phyloP scores from a whole-genome alignment of 2,329 filamentous ascomycete genomes.

The Colletotrichum coccodes region DNA sequence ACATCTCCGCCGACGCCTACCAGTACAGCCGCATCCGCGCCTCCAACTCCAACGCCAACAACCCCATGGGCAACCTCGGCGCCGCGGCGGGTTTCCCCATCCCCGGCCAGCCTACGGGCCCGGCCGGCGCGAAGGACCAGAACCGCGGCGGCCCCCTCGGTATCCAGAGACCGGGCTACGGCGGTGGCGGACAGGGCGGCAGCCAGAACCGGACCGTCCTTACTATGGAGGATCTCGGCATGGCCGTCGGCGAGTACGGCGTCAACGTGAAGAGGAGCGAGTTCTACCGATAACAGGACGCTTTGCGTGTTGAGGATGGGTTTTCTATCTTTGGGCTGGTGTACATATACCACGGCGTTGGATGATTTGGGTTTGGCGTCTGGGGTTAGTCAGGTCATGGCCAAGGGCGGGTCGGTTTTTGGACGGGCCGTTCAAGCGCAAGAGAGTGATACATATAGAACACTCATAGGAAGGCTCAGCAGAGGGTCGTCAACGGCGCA shows the following conservation, averaged over 20 bases:
- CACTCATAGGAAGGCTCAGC: background rate
- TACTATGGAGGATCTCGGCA: slow-evolving; percentile 98
- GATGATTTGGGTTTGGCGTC: slow-evolving; percentile 27
- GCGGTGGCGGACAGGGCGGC: slow-evolving; percentile 88
- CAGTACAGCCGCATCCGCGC: slow-evolving; percentile 96
- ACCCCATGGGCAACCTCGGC: slow-evolving; percentile 88
- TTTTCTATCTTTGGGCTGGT: background rate
- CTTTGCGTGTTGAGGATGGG: background rate
- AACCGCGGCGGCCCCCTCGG: slow-evolving; percentile 71
- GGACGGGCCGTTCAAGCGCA: background rate
- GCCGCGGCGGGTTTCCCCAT: slow-evolving; percentile 77
- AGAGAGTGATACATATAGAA: slow-evolving; percentile 3
- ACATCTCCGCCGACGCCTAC: slow-evolving; percentile 96
- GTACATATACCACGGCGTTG: slow-evolving; percentile 28
- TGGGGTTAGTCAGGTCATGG: slow-evolving; percentile 4
- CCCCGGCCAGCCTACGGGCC: slow-evolving; percentile 68
- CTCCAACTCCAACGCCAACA: slow-evolving; percentile 88
- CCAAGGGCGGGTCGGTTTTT: slow-evolving; percentile 1
- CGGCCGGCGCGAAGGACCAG: slow-evolving; percentile 67
- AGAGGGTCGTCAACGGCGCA: slow-evolving; percentile 18
- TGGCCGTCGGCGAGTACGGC: slow-evolving; percentile 97
- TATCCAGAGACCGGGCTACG: slow-evolving; percentile 82
- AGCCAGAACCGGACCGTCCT: slow-evolving; percentile 92
- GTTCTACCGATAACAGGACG: slow-evolving; percentile 80
- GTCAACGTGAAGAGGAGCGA: slow-evolving; percentile 98